Percentiles rank a stretch among this genome's conserved stretches.
These are phyloP conservation scores for Barbarea vulgaris DNA, from an alignment of 345 rosid species.

Conservation along the genomic window DNA sequence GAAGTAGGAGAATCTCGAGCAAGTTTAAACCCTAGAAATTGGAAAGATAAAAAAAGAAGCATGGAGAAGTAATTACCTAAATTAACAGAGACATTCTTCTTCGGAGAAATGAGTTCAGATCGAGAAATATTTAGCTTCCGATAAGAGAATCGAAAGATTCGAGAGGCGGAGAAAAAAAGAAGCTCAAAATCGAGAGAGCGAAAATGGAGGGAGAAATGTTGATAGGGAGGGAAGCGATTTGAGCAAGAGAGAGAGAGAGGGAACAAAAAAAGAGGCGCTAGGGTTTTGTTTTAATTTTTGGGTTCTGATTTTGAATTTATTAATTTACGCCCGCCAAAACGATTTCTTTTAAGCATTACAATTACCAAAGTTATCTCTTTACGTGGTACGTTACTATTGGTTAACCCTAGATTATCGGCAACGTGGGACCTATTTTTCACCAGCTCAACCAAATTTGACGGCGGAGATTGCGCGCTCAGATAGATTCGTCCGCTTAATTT, in stretches of 20 bases:
- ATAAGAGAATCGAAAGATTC: conserved; percentile 5
- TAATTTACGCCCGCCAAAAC: conserved; percentile 73
- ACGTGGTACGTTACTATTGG: conserved; percentile 52
- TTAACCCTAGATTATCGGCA: background rate
- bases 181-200: conserved; percentile 28
- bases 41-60: no score
- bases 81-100: conserved; percentile 9
- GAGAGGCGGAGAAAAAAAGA: conserved; percentile 14
- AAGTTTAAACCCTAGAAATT: conserved; percentile 21
- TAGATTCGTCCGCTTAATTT: background rate
- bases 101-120: background rate
- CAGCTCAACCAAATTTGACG: conserved; percentile 35
- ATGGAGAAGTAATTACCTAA: conserved; percentile 28
- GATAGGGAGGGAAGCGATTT: conserved; percentile 39
- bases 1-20: background rate
- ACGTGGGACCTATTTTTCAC: conserved; percentile 28
- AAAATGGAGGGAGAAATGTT: conserved; percentile 37
- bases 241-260: conserved; percentile 25
- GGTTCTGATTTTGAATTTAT: conserved; percentile 51
- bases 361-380: background rate
- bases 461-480: conserved; percentile 45
- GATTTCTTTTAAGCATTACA: conserved; percentile 10
- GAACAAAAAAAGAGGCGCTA: conserved; percentile 45
- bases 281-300: conserved; percentile 60
- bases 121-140: conserved; percentile 14